These are phyloP conservation scores for Picochlorum sp. DNA, from an alignment of 139 green algal genomes.

Conservation along the genomic window DNA sequence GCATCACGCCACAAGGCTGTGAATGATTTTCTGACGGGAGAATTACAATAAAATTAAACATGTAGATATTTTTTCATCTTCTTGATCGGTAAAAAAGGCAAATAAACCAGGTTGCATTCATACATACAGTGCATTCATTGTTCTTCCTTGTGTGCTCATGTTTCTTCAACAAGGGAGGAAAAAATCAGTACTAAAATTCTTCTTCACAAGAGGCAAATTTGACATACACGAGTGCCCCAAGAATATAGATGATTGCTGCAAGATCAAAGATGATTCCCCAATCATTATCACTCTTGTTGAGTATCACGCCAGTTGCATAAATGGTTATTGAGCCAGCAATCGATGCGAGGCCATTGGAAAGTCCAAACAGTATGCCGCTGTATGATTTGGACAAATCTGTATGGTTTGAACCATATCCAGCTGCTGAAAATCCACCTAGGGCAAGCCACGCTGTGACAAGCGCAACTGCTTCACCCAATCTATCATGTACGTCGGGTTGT, in stretches of 20 bases:
- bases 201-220: conserved; percentile 43
- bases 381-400: conserved; percentile 64
- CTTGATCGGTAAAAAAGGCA: no score
- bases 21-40: not conserved
- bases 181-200: conserved; percentile 46
- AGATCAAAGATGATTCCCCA: conserved; percentile 52
- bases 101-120: no score
- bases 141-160: not conserved
- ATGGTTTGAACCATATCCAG: conserved; percentile 71
- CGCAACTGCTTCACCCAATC: conserved; percentile 31
- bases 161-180: not conserved
- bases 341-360: conserved; percentile 59
- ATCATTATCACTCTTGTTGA: conserved; percentile 42
- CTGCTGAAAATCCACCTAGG: conserved; percentile 39
- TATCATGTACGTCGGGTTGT: not conserved
- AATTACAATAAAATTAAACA: not conserved
- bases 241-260: conserved; percentile 46
- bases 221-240: conserved; percentile 35
- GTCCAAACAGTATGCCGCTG: conserved; percentile 63
- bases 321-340: conserved; percentile 50
- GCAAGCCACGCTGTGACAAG: conserved; percentile 42
- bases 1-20: conserved; percentile 15
- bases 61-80: no score
- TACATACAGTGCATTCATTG: not conserved
- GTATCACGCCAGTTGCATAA: conserved; percentile 38